These are phyloP conservation scores for Bocquillonia castaneifolia DNA, from an alignment of 441 rosid species.

Conservation along the genomic window DNA sequence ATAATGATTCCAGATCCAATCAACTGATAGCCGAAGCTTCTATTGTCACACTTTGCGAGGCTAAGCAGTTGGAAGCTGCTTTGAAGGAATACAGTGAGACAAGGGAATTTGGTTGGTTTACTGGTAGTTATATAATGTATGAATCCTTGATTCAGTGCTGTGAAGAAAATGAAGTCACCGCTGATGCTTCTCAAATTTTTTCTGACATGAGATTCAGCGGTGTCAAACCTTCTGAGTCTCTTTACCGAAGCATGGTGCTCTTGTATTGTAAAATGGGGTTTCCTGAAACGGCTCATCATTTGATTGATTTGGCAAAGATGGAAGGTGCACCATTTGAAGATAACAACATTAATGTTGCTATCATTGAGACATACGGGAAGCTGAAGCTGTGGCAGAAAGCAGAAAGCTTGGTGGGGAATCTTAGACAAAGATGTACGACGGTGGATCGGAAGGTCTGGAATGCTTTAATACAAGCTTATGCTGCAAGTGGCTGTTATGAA, in stretches of 20 bases:
- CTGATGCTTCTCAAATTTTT: slow-evolving; percentile 85
- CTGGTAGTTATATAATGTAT: slow-evolving; percentile 50
- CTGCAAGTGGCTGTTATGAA: slow-evolving; percentile 87
- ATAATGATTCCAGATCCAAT: slow-evolving; percentile 42
- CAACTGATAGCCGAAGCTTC: slow-evolving; percentile 60
- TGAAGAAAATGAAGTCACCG: slow-evolving; percentile 45
- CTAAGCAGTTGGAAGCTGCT: slow-evolving; percentile 56
- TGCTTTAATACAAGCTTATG: slow-evolving; percentile 80
- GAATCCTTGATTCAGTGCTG: slow-evolving; percentile 74
- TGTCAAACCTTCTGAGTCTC: slow-evolving; percentile 50
- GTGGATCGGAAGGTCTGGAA: slow-evolving; percentile 84
- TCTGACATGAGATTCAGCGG: slow-evolving; percentile 73
- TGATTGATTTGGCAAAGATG: slow-evolving; percentile 52
- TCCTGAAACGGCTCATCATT: slow-evolving; percentile 80
- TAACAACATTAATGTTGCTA: slow-evolving; percentile 44
- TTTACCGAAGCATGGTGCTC: slow-evolving; percentile 49
- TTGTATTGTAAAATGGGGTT: slow-evolving; percentile 70
- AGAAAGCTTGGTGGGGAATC: slow-evolving; percentile 72
- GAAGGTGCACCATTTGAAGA: slow-evolving; percentile 48
- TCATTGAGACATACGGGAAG: slow-evolving; percentile 73
- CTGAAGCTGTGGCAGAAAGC: slow-evolving; percentile 81
- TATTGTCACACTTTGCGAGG: slow-evolving; percentile 67
- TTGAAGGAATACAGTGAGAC: slow-evolving; percentile 53
- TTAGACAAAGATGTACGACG: slow-evolving; percentile 48
- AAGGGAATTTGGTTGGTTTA: slow-evolving; percentile 39